Conservation (phyloP, 306 rosid species). For the Quercus cerris region DNA sequence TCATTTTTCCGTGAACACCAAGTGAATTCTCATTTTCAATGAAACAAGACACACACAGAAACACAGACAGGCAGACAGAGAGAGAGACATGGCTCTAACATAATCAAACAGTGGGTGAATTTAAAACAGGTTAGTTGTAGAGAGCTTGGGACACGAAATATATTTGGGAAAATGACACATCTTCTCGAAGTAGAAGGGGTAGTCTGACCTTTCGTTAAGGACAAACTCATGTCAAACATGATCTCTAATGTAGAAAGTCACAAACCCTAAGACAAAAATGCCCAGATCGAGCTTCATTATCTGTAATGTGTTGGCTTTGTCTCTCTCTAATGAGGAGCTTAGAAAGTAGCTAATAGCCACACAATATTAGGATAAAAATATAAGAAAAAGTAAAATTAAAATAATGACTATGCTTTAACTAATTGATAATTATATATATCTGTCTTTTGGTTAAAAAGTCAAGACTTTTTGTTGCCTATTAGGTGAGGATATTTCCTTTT, state of each 20-base stretch:
- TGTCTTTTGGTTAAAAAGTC: conserved; percentile 15
- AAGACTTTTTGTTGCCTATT: conserved; percentile 28
- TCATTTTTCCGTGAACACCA: neutral
- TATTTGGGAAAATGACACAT: neutral
- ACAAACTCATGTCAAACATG: neutral
- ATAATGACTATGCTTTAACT: conserved; percentile 3
- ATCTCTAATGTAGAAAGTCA: neutral
- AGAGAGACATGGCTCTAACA: neutral
- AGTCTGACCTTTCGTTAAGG: neutral
- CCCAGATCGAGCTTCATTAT: neutral
- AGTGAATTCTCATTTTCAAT: neutral
- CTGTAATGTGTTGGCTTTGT: neutral
- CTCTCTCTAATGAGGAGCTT: neutral
- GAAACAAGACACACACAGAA: neutral
- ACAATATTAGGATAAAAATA: neutral
- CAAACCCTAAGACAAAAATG: neutral
- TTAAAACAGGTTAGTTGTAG: conserved; percentile 10
- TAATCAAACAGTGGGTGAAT: neutral
- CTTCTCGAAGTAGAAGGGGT: neutral
- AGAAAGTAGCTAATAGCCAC: neutral
- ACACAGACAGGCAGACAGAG: neutral
- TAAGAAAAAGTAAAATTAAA: neutral
- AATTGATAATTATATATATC: neutral
- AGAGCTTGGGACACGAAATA: conserved; percentile 4
- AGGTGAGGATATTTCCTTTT: conserved; percentile 31